Evolutionary conservation across 2,329 filamentous ascomycete species (phyloP).

Genomic region (Fusarium fracticaudum): DNA sequence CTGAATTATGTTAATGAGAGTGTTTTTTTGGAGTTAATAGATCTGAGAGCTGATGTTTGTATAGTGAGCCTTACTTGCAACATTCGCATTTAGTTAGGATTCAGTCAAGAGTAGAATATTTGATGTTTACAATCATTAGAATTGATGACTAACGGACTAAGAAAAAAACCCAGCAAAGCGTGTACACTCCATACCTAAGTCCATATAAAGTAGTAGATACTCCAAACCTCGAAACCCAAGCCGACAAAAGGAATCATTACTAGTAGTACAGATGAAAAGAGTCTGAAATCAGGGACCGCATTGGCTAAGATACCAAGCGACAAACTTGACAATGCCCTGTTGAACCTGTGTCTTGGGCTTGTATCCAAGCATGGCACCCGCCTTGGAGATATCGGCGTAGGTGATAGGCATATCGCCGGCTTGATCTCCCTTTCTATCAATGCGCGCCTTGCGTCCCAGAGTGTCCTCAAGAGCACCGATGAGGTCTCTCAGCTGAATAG

Average conservation of each 20-base stretch:
- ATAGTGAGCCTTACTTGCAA: not conserved
- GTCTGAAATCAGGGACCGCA: not conserved
- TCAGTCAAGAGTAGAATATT: not conserved
- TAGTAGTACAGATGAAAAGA: not conserved
- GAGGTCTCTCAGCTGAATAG: not conserved
- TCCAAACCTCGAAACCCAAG: not conserved
- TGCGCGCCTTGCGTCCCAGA: not conserved
- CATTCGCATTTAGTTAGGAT: not conserved
- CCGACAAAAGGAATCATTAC: not conserved
- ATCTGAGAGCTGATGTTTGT: not conserved
- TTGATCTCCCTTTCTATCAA: conserved; percentile 2
- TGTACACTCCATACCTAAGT: not conserved
- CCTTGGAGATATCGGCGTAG: conserved; percentile 9
- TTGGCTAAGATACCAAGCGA: conserved; percentile 5
- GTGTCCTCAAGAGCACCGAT: not conserved
- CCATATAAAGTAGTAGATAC: not conserved
- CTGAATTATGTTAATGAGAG: not conserved
- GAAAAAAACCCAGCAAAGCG: not conserved
- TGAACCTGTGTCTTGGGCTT: conserved; percentile 3
- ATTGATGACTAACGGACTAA: not conserved
- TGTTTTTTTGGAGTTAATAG: not conserved
- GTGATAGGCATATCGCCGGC: conserved; percentile 9
- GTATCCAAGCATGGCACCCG: not conserved
- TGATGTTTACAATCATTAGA: not conserved
- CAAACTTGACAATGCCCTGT: conserved; percentile 8